Base-by-base conservation (phyloP, 768 basidiomycete species). In the Leccinum arenicola region DNA sequence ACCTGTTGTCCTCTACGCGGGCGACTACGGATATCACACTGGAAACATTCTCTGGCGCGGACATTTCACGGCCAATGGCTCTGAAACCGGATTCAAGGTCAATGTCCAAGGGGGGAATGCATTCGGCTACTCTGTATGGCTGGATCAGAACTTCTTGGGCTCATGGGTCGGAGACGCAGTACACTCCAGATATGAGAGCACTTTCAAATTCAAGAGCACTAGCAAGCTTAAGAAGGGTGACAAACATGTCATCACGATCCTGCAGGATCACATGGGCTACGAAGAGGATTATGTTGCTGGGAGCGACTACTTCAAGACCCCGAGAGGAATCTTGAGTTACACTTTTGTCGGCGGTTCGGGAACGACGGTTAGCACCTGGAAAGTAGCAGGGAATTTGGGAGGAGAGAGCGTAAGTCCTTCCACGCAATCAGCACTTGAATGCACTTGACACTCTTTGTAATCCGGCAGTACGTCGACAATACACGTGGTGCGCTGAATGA, bases 401-500 rank as follows among this genome's bases (percentile, higher is more conserved):
- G 79, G 82, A 25, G 79, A 82, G 68, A 62, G 59, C 55, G 81
- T 80, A 52, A 57, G 76, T 61, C 2, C 21, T 36, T 36, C 19
- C 33, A 1, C 19, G 15, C 9, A 23, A 33, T 50, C 53, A 50
- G 57, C 2, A 35, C 0, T 19, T 21, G 25, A 58, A 0, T 43
- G n/a, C 33, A 27, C 23, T 9, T 23, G 47, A 25, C 47, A 25
- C n/a, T 11, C 49, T 27, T 29, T 21, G 35, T 35, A 38, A 6
- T 49, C 40, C 2, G 52, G n/a, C 27, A 82, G 79, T 82, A 80
- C 61, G 68, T 70, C 31, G 84, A 86, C 65, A 74, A 58, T 21
- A 71, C 74, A 23, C 78, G 85, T 17, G 84, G 84, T 6, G 75
- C 82, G n/a, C 69, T 83, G 57, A 85, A 86, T 60, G 84, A 84